These are phyloP conservation scores for Auricularia auricula-judae DNA, from an alignment of 768 basidiomycete genomes.

Conservation along the genomic window DNA sequence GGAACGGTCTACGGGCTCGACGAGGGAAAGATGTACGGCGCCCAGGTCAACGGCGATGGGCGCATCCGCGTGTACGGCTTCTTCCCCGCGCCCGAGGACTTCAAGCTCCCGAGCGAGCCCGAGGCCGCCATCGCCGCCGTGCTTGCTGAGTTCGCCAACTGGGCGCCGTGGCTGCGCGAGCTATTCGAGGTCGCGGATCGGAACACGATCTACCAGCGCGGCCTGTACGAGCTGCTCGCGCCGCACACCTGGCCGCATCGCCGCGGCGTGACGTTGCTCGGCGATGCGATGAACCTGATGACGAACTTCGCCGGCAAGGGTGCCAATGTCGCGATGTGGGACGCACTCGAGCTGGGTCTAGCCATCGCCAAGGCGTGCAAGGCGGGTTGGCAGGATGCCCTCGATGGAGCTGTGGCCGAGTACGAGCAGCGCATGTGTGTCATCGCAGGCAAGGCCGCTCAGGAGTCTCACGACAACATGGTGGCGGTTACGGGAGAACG, in stretches of 20 bases:
- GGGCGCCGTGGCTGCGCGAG: background rate
- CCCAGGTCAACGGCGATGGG: conserved; percentile 23
- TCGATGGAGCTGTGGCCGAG: background rate
- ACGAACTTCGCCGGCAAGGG: conserved; percentile 26
- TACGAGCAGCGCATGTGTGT: background rate
- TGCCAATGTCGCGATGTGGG: conserved; percentile 25
- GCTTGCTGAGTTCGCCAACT: background rate
- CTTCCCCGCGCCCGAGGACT: background rate
- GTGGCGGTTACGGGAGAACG: too few relatives aligned
- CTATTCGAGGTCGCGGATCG: background rate
- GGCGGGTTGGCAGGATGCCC: background rate
- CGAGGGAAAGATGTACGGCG: conserved; percentile 17
- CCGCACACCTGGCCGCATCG: conserved; percentile 5
- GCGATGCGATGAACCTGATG: conserved; percentile 30
- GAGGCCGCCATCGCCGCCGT: background rate
- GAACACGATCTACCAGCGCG: background rate
- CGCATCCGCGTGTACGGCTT: conserved; percentile 15
- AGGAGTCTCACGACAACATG: too few relatives aligned
- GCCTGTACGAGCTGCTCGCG: conserved; percentile 6
- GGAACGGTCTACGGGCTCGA: conserved; percentile 19
- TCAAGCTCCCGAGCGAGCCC: background rate
- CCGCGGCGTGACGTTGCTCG: conserved; percentile 14
- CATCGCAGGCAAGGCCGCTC: too few relatives aligned
- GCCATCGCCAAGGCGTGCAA: background rate
- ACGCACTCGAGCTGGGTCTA: conserved; percentile 12